Evolutionary conservation across 1,139 yeast genomes (phyloP), one percentile per base, ranked within the genome.

Genomic region (Geotrichum citri-aurantii): DNA sequence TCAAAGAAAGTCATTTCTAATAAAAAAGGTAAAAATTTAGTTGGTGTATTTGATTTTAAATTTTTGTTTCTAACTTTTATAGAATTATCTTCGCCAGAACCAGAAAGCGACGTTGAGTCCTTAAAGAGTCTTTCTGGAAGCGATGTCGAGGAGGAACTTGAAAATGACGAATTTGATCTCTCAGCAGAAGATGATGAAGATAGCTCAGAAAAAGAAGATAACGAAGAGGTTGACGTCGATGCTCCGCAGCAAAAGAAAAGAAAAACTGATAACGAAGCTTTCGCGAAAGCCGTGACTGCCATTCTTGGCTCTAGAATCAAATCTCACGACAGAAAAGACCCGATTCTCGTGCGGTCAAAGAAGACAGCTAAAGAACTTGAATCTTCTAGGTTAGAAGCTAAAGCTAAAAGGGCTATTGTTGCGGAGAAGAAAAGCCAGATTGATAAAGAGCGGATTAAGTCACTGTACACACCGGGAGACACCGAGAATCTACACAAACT

Each of bases 261-360:
- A 74, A 69, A 75, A 73, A 65, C 78, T 76, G 95, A 91, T 14
- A 81, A 91, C 0, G 84, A 78, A 58, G 79, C 85, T 2, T 92
- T 93, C 69, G 88, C 96, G 11, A 79, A 74, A 60, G 98, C 99
- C 0, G 83, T 93, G 70, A 82, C 78, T 63, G 95, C 96, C 27
- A 88, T 93, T 68, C 76, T 93, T 56, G 88, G 88, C 8, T 89
- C 98, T 1, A 86, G 84, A 68, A 78, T 93, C 66, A 93, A 93
- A 71, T 95, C 96, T 0, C 87, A 91, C 67, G 90, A 88, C 69
- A 80, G 97, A 69, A 81, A 81, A 52, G 96, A 91, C 68, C 99
- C 99, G 1, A 90, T 93, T 60, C 79, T 93, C 73, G 92, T 92
- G 17, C 83, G 78, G 50, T 87, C 91, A 67, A 80, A 81, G 60